These are phyloP conservation scores for Paxillus rubicundulus DNA, from an alignment of 768 basidiomycete genomes.

Conservation along the genomic window DNA sequence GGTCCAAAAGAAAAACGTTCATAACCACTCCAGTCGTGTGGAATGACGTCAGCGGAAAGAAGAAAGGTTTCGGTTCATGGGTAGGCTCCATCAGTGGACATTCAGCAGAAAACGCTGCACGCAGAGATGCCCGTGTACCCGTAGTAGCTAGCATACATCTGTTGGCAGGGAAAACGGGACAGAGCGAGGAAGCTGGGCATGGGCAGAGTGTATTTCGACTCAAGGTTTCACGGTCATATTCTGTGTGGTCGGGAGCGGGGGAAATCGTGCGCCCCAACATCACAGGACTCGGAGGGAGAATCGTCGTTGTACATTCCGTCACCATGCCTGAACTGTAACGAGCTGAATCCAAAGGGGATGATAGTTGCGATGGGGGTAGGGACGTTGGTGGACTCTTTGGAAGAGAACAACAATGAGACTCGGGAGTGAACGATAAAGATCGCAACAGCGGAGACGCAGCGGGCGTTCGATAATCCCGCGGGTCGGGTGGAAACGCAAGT, in stretches of 20 bases:
- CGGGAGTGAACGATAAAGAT: constrained; percentile 10
- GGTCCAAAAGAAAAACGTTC: constrained; percentile 76
- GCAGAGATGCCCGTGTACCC: constrained; percentile 6
- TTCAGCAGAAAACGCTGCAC: constrained; percentile 11
- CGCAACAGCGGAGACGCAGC: constrained; percentile 16
- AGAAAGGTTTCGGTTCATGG: constrained; percentile 40
- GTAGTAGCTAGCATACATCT: neutral
- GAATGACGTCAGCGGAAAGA: constrained; percentile 61
- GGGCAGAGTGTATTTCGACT: constrained; percentile 1
- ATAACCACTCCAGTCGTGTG: constrained; percentile 67
- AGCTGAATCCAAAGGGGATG: constrained; percentile 28
- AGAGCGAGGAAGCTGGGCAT: constrained; percentile 3
- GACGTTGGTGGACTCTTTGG: constrained; percentile 28
- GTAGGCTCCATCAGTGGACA: constrained; percentile 2
- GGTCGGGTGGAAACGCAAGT: constrained; percentile 54
- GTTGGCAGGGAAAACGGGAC: constrained; percentile 6
- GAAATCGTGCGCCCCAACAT: constrained; percentile 19
- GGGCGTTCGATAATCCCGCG: constrained; percentile 29
- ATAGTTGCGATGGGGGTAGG: constrained; percentile 25
- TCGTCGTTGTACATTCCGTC: constrained; percentile 5
- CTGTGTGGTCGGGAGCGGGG: constrained; percentile 20
- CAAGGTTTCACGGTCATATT: constrained; percentile 14
- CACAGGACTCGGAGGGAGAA: constrained; percentile 20
- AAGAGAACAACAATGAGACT: constrained; percentile 14
- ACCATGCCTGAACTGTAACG: constrained; percentile 3